Percentiles rank a stretch among this genome's conserved stretches.
Evolutionary conservation across 106 monocot species (phyloP).

Genomic region (Dendrobium catenatum): DNA sequence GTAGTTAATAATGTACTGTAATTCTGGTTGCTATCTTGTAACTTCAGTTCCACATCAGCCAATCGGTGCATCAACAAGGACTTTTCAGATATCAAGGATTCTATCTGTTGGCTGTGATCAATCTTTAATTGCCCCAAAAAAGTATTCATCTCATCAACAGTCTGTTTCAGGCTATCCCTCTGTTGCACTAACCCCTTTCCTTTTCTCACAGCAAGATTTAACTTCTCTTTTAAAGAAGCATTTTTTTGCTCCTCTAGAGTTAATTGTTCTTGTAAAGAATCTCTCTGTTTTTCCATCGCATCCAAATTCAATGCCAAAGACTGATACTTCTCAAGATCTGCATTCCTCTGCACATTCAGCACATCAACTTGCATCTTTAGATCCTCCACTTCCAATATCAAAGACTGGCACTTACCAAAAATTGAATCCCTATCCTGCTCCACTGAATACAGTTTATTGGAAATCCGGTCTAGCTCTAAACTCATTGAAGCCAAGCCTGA

Average conservation of each 20-base stretch:
- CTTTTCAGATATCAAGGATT: conserved; percentile 52
- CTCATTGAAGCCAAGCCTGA: conserved; percentile 29
- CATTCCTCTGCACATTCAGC: conserved; percentile 41
- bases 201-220: conserved; percentile 95
- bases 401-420: conserved; percentile 35
- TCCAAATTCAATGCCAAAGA: conserved; percentile 46
- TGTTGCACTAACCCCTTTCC: conserved; percentile 94
- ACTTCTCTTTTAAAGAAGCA: conserved; percentile 71
- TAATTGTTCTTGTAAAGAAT: conserved; percentile 61
- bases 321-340: conserved; percentile 38
- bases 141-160: conserved; percentile 54
- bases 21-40: conserved; percentile 28
- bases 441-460: conserved; percentile 24
- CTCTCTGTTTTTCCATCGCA: conserved; percentile 39
- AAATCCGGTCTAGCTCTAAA: conserved; percentile 31
- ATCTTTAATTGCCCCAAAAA: conserved; percentile 32
- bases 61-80: conserved; percentile 36
- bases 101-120: conserved; percentile 41
- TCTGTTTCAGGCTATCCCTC: conserved; percentile 77
- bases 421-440: conserved; percentile 49
- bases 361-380: conserved; percentile 32
- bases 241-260: conserved; percentile 68
- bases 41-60: conserved; percentile 31
- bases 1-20: conserved; percentile 35
- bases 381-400: conserved; percentile 41